These are phyloP conservation scores for Pleurotus djamor DNA, from an alignment of 768 basidiomycete genomes.

Conservation along the genomic window DNA sequence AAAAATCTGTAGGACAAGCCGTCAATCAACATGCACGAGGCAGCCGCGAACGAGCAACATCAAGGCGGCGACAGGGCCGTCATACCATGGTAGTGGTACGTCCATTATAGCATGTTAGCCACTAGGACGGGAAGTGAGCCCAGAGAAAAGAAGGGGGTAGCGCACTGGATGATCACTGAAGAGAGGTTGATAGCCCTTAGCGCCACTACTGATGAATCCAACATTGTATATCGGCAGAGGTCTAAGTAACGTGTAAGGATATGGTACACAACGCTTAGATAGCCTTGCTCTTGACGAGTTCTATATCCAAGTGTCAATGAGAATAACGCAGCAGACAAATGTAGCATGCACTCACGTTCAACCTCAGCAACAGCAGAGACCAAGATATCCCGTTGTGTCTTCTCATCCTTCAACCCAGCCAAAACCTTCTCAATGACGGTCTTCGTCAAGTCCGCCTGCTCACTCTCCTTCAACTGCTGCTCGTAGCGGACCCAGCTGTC, in stretches of 20 bases:
- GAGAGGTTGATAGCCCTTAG: neutral
- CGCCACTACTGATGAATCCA: neutral
- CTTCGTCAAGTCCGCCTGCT: constrained; percentile 91
- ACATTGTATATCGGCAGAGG: neutral
- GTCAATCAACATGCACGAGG: no score
- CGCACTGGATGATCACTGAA: no score
- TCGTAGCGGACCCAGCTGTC: constrained; percentile 99
- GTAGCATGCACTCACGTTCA: constrained; percentile 71
- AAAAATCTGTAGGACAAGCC: no score
- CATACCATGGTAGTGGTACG: no score
- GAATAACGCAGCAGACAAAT: neutral
- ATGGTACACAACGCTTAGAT: constrained; percentile 44
- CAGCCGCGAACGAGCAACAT: no score
- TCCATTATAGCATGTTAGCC: no score
- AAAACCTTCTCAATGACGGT: constrained; percentile 87
- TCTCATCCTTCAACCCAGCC: constrained; percentile 80
- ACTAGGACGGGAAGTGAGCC: no score
- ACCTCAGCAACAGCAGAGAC: constrained; percentile 80
- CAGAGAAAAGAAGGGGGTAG: no score
- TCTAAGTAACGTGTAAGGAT: neutral
- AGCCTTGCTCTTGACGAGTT: constrained; percentile 88
- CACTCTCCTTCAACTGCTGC: constrained; percentile 94
- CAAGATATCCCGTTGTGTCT: constrained; percentile 85
- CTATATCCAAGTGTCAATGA: constrained; percentile 34
- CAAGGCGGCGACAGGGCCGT: no score